Evolutionary conservation across 768 basidiomycete species (phyloP), one percentile per base, ranked within the genome.

Genomic region (Lentinula detonsa): DNA sequence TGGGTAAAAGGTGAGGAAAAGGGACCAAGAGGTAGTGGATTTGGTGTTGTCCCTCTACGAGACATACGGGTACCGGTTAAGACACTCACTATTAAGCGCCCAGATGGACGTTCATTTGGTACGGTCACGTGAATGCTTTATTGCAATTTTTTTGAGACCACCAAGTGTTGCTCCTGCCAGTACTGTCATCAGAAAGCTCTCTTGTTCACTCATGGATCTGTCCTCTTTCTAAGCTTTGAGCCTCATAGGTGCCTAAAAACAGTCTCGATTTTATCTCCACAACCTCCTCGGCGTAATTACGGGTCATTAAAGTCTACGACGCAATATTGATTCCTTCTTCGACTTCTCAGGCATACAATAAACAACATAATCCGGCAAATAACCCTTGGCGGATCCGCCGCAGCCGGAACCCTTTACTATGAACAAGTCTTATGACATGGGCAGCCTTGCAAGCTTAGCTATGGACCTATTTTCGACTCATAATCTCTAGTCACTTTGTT

Each of bases 41-140:
- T 59, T 50, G 57, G 57, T 37, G 57, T 59, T 9, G 57, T 59
- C 18, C 57, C 57, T 59, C 57, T 43, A 59, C 57, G 57, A 8
- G 57, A 59, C 57, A 59, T 59, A 16, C 13, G 18, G 53, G 8
- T 7, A 16, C 35, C 2, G 53, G 13, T 35, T 35, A 40, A 55
- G 53, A 49, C 21, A 11, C 16, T 16, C 4, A 51, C 13, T 6
- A 3, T 34, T 13, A 15, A 43, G 42, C 42, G 42, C 42, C 1
- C 42, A 43, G 37, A 21, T 35, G 31, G 7, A 34, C 51, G 51
- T 34, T 52, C 35, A 21, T 34, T 16, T 34, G 46, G 46, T 23
- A 48, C 46, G 46, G 21, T 48, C 46, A 48, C 21, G 46, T 48
- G 46, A 21, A 18, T 2, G 1, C 5, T 5, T 8, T 39, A 3